phyloP scores from a whole-genome alignment of 2,329 filamentous ascomycete genomes.

The Penicillium sp. region DNA sequence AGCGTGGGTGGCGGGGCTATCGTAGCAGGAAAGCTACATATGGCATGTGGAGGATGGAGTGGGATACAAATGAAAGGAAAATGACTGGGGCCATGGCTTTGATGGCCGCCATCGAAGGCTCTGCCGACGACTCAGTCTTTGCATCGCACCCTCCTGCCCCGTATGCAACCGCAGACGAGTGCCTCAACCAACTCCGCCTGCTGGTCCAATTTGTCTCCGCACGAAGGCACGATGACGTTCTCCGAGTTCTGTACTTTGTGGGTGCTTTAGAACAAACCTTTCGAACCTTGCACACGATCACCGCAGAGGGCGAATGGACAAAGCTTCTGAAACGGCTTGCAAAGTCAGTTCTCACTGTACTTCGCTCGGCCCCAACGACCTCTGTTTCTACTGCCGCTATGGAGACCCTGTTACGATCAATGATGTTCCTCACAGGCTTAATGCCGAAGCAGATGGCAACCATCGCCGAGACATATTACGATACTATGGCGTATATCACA shows the following conservation, averaged over 20 bases:
- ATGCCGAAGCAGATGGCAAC: slow-evolving; percentile 45
- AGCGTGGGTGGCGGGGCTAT: slow-evolving; percentile 81
- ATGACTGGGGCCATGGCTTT: slow-evolving; percentile 32
- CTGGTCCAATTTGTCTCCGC: slow-evolving; percentile 66
- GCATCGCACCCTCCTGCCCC: slow-evolving; percentile 33
- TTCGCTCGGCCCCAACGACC: slow-evolving; percentile 25
- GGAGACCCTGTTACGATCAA: slow-evolving; percentile 37
- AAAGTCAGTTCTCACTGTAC: slow-evolving; percentile 36
- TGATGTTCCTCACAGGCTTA: slow-evolving; percentile 39
- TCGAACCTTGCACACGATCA: slow-evolving; percentile 38
- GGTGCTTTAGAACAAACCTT: slow-evolving; percentile 44
- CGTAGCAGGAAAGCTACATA: slow-evolving; percentile 61
- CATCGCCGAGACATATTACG: slow-evolving; percentile 42
- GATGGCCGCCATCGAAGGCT: not conserved
- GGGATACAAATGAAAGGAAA: slow-evolving; percentile 61
- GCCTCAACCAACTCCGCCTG: slow-evolving; percentile 61
- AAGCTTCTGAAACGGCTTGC: slow-evolving; percentile 42
- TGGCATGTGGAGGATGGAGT: slow-evolving; percentile 58
- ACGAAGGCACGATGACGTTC: slow-evolving; percentile 41
- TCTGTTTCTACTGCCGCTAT: slow-evolving; percentile 19
- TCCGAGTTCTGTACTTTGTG: slow-evolving; percentile 48
- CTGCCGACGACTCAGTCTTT: slow-evolving; percentile 5
- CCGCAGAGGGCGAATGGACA: slow-evolving; percentile 44
- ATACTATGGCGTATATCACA: slow-evolving; percentile 41
- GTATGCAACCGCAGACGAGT: slow-evolving; percentile 40